phyloP scores from a whole-genome alignment of 1,139 yeast species.

The Suhomyces bribrorum region DNA sequence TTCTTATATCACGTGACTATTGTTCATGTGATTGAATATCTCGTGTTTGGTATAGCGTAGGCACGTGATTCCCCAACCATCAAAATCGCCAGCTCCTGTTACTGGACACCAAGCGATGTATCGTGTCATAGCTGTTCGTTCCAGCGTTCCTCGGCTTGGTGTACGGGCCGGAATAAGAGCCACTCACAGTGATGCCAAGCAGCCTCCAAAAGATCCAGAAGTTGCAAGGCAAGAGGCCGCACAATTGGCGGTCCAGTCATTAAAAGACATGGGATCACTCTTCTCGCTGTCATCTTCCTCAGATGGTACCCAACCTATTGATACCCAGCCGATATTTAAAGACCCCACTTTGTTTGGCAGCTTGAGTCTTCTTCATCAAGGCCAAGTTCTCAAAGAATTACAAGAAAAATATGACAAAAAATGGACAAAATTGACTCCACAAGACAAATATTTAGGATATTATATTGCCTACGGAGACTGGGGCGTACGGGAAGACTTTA shows the following conservation, averaged over 20 bases:
- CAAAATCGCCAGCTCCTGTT: too few species aligned
- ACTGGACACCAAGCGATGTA: not conserved
- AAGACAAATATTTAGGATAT: constrained; percentile 54
- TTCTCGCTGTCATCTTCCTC: constrained; percentile 30
- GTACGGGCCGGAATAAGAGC: not conserved
- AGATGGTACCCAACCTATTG: constrained; percentile 52
- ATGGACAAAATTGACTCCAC: constrained; percentile 49
- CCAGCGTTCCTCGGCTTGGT: not conserved
- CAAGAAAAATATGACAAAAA: constrained; percentile 52
- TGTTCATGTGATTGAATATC: too few species aligned
- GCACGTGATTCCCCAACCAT: too few species aligned
- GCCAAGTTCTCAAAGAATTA: constrained; percentile 55
- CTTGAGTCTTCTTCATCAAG: constrained; percentile 56
- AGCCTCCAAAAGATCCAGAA: constrained; percentile 15
- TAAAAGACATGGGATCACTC: constrained; percentile 44
- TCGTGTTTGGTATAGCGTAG: too few species aligned
- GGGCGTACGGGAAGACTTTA: constrained; percentile 62
- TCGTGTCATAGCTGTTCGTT: not conserved
- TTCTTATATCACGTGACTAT: too few species aligned
- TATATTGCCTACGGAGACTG: constrained; percentile 64
- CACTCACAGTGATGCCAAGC: not conserved
- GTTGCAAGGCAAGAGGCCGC: constrained; percentile 38
- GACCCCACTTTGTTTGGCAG: constrained; percentile 47
- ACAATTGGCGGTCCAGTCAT: constrained; percentile 42
- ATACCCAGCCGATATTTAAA: constrained; percentile 51